phyloP scores from a whole-genome alignment of 768 basidiomycete species.

The Chalciporus chontae region DNA sequence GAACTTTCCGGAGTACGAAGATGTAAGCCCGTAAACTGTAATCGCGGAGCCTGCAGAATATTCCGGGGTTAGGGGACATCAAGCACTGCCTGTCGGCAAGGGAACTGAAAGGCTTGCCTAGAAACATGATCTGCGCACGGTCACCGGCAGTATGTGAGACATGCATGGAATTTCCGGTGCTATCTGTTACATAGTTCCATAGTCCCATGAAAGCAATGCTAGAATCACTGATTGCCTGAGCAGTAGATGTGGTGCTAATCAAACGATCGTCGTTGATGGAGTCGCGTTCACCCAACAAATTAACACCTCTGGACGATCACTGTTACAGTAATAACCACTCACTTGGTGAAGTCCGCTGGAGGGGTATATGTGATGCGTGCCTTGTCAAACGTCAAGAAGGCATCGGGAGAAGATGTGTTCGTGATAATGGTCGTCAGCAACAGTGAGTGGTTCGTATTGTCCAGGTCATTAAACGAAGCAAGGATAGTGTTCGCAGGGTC shows the following conservation, averaged over 20 bases:
- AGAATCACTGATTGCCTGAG: conserved; percentile 41
- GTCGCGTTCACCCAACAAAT: conserved; percentile 3
- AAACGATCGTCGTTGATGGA: conserved; percentile 21
- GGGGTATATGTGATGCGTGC: conserved; percentile 46
- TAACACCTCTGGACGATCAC: conserved; percentile 1
- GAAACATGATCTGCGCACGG: conserved; percentile 40
- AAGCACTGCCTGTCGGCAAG: neutral
- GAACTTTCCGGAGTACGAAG: conserved; percentile 54
- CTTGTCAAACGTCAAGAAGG: conserved; percentile 53
- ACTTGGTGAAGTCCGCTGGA: conserved; percentile 34
- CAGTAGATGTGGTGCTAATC: conserved; percentile 34
- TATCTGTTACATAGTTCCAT: conserved; percentile 46
- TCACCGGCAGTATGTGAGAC: conserved; percentile 44
- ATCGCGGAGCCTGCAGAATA: conserved; percentile 54
- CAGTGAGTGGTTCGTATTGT: conserved; percentile 50
- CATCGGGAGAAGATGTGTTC: conserved; percentile 27
- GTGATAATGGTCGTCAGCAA: conserved; percentile 47
- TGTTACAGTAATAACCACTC: conserved; percentile 14
- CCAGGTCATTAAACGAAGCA: conserved; percentile 45
- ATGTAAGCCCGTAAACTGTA: conserved; percentile 56
- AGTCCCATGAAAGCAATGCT: conserved; percentile 49
- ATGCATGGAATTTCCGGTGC: conserved; percentile 28
- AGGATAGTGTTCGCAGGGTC: conserved; percentile 40
- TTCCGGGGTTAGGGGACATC: conserved; percentile 4
- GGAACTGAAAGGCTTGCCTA: conserved; percentile 36